Base-by-base conservation (phyloP, 2,329 filamentous ascomycete genomes). In the Phoma herbarum region DNA sequence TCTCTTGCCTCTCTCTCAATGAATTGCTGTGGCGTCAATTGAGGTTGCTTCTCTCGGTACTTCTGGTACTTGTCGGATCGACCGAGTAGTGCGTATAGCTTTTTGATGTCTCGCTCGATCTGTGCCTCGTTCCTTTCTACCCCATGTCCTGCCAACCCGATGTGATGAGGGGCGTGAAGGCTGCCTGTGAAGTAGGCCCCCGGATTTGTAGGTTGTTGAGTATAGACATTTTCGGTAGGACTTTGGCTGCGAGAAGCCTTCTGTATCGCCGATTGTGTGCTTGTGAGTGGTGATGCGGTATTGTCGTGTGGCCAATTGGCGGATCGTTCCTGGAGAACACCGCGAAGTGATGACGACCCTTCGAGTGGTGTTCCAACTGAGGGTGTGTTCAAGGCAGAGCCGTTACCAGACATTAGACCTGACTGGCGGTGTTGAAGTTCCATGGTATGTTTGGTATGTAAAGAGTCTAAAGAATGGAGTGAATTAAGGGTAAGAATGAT, bases 11-110 rank as follows among this genome's bases (percentile, higher is more conserved):
- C 68, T 33, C 62, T 63, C 20, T 62, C 65, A 9, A 69, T 57
- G 23, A 70, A 64, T 42, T 70, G 62, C 14, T 49, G 46, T 4
- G 43, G 51, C 4, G 63, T 66, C 22, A 69, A 41, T 5, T 59
- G 66, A 2, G 75, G 74, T 56, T 82, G 79, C 18, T 78, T 74
- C 26, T 75, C 70, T 14, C 81, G 74, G 64, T 83, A 83, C 64
- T 81, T 82, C 52, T 72, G 74, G 60, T 82, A 83, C 37, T 73
- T 73, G 9, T 80, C 77, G 18, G 75, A 81, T 28, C 63, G 64
- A 22, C 66, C 56, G 20, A 78, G 61, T 37, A 70, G 49, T n/a
- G 55, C 52, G 60, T 69, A 70, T n/a, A 79, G 52, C 41, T 63
- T 66, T 35, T 62, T 65, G n/a, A 67, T 65, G 43, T 76, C 67